Evolutionary conservation across 2,329 filamentous ascomycete species (phyloP).

Genomic region (Chrysoporthe deuterocubensis): DNA sequence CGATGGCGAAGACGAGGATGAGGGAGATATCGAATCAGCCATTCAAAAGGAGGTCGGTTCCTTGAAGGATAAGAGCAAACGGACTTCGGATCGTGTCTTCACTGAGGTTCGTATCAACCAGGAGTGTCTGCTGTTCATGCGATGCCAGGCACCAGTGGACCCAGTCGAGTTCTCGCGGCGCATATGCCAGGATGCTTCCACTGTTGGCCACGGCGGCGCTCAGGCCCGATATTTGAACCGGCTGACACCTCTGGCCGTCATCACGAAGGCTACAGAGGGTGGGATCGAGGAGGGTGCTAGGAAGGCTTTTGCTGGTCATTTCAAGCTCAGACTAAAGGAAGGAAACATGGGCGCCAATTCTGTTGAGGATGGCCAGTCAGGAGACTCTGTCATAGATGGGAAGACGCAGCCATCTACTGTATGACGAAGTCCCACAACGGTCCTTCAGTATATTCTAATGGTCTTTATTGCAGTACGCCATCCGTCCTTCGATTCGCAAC

Average conservation of each 20-base stretch:
- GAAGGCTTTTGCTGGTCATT: slow-evolving; percentile 66
- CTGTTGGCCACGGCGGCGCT: slow-evolving; percentile 37
- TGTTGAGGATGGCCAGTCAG: slow-evolving; percentile 27
- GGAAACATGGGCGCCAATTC: slow-evolving; percentile 39
- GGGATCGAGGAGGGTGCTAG: slow-evolving; percentile 69
- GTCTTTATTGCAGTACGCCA: slow-evolving; percentile 68
- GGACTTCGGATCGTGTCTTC: slow-evolving; percentile 52
- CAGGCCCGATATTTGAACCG: slow-evolving; percentile 61
- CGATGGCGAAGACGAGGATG: slow-evolving; percentile 48
- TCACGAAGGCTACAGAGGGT: slow-evolving; percentile 68
- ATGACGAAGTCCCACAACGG: background rate
- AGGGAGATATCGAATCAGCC: slow-evolving; percentile 71
- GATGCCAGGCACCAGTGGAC: slow-evolving; percentile 58
- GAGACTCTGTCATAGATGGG: slow-evolving; percentile 21
- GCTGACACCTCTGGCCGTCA: slow-evolving; percentile 55
- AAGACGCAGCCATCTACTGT: slow-evolving; percentile 24
- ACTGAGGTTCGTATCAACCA: slow-evolving; percentile 57
- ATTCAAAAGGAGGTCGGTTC: slow-evolving; percentile 73
- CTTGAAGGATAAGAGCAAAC: slow-evolving; percentile 54
- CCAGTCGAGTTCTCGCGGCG: slow-evolving; percentile 57
- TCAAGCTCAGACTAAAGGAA: slow-evolving; percentile 55
- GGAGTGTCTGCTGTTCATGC: slow-evolving; percentile 68
- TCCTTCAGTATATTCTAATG: slow-evolving; percentile 4
- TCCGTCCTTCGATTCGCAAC: slow-evolving; percentile 76
- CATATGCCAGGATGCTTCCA: slow-evolving; percentile 55